Percentiles rank a stretch among this genome's conserved stretches.
These are phyloP conservation scores for Saccharum officinarum DNA, from an alignment of 176 grass and related monocot genomes.

Conservation along the genomic window DNA sequence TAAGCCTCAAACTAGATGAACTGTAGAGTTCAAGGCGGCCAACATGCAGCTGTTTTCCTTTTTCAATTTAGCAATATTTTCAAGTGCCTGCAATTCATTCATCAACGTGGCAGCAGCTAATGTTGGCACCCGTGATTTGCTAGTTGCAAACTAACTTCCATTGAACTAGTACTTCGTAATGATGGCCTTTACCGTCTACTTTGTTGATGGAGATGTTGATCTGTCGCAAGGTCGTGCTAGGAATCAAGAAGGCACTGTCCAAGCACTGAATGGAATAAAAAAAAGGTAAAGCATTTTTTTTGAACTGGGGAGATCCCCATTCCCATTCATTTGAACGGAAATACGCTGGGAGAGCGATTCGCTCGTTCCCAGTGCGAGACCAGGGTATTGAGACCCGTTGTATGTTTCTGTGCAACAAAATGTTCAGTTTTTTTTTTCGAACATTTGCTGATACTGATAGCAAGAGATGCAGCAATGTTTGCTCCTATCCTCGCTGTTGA, in stretches of 20 bases:
- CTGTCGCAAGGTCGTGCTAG: not conserved
- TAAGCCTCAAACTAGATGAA: not conserved
- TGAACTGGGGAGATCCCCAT: no score
- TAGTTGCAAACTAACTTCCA: not conserved
- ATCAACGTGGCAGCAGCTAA: not conserved
- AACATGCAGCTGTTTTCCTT: not conserved
- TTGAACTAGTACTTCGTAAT: not conserved
- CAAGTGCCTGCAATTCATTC: not conserved
- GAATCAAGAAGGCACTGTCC: not conserved
- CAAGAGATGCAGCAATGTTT: no score
- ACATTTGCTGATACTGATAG: no score
- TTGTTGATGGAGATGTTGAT: not conserved
- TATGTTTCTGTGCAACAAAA: not conserved
- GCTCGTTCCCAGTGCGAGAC: no score
- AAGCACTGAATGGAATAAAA: not conserved
- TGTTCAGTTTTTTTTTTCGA: not conserved
- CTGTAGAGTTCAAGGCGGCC: not conserved
- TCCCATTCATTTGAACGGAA: no score
- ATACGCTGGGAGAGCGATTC: no score
- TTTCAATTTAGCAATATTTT: not conserved
- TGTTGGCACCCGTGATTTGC: not conserved
- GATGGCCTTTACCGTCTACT: not conserved
- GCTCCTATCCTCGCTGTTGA: no score
- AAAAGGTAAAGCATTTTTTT: not conserved
- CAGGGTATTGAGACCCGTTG: no score